These are phyloP conservation scores for Aspergillus pseudoviridinutans DNA, from an alignment of 2,329 filamentous ascomycete species.

Conservation along the genomic window DNA sequence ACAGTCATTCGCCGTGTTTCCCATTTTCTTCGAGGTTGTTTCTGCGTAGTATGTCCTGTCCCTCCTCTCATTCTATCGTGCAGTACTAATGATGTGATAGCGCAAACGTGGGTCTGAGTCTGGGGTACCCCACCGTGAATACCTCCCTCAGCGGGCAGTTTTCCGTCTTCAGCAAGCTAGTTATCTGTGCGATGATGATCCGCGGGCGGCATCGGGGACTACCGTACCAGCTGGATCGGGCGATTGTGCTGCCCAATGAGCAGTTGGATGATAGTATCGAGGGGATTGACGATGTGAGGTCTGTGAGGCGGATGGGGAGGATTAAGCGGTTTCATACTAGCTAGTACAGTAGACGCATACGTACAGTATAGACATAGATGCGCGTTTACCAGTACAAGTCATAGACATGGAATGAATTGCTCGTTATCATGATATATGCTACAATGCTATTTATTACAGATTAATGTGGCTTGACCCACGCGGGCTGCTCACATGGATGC, in stretches of 20 bases:
- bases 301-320: not conserved
- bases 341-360: not conserved
- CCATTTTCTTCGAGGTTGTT: slow-evolving; percentile 45
- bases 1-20: slow-evolving; percentile 51
- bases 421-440: not conserved
- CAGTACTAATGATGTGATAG: slow-evolving; percentile 3
- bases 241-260: slow-evolving; percentile 25
- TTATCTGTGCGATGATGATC: slow-evolving; percentile 53
- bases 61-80: not conserved
- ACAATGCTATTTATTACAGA: not conserved
- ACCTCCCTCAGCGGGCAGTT: slow-evolving; percentile 39
- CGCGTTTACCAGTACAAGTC: not conserved
- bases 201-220: slow-evolving; percentile 52
- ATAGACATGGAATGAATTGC: not conserved
- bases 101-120: slow-evolving; percentile 28
- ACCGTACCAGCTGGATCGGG: slow-evolving; percentile 51
- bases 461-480: slow-evolving; percentile 5
- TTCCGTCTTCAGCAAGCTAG: slow-evolving; percentile 48
- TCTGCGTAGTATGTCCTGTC: slow-evolving; percentile 34
- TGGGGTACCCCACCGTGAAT: slow-evolving; percentile 20
- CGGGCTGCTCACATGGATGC: slow-evolving; percentile 6
- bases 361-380: not conserved
- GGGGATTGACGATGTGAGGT: not conserved
- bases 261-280: not conserved
- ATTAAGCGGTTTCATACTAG: not conserved